These are phyloP conservation scores for Daldinia vernicosa DNA, from an alignment of 495 filamentous ascomycete species.

Conservation along the genomic window DNA sequence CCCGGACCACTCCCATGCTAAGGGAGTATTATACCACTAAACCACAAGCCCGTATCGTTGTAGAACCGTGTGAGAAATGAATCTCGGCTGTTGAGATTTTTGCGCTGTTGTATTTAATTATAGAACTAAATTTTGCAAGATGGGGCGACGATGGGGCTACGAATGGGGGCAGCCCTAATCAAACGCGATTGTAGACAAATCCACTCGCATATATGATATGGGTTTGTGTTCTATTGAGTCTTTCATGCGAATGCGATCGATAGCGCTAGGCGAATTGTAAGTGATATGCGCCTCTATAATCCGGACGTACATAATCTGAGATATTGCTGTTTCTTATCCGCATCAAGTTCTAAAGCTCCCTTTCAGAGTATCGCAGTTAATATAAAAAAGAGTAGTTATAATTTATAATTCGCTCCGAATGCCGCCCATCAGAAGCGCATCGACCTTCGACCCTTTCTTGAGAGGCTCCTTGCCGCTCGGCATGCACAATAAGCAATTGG, in stretches of 20 bases:
- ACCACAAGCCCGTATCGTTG: constrained; percentile 23
- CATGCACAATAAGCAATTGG: constrained; percentile 86
- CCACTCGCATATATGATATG: not conserved
- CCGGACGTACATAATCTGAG: not conserved
- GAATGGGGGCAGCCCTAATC: constrained; percentile 19
- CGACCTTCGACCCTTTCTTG: constrained; percentile 54
- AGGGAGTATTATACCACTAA: constrained; percentile 41
- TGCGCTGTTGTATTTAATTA: constrained; percentile 1
- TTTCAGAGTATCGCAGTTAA: not conserved
- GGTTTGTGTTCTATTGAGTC: not conserved
- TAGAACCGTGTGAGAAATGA: not conserved
- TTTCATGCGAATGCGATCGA: not conserved
- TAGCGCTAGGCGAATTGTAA: not conserved
- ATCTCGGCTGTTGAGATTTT: constrained; percentile 16
- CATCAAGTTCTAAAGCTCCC: not conserved
- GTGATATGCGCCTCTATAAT: not conserved
- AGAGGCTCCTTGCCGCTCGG: constrained; percentile 59
- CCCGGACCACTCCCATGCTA: constrained; percentile 60
- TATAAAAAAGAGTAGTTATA: not conserved
- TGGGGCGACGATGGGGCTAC: constrained; percentile 12
- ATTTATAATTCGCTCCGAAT: constrained; percentile 44
- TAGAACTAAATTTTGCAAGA: constrained; percentile 3
- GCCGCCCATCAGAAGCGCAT: constrained; percentile 56
- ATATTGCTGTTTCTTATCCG: not conserved
- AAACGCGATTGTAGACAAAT: constrained; percentile 7